Percentiles rank a stretch among this genome's conserved stretches.
Conservation (phyloP, 2,329 filamentous ascomycete species). For the Sphaceloma murrayae region DNA sequence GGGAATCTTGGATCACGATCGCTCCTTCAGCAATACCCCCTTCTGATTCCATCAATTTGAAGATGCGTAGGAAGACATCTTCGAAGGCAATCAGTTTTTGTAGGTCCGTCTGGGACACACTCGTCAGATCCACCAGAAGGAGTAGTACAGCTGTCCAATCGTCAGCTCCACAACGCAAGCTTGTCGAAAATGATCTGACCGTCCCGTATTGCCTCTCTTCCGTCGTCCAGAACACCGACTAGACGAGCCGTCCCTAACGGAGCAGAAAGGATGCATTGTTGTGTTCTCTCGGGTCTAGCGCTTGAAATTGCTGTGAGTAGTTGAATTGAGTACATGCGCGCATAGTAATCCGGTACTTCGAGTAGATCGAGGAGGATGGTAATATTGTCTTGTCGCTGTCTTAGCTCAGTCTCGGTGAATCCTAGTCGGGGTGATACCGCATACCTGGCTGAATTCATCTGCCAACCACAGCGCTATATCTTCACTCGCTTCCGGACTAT, state of each 20-base stretch:
- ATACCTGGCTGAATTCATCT: slow-evolving; percentile 89
- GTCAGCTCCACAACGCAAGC: too few species aligned
- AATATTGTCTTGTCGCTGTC: slow-evolving; percentile 85
- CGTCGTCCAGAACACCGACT: slow-evolving; percentile 74
- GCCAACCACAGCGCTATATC: slow-evolving; percentile 94
- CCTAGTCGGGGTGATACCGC: slow-evolving; percentile 20
- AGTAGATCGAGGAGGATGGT: slow-evolving; percentile 81
- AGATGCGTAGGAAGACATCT: slow-evolving; percentile 81
- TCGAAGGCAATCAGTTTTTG: slow-evolving; percentile 95
- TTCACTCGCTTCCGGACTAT: slow-evolving; percentile 77
- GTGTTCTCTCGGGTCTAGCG: slow-evolving; percentile 79
- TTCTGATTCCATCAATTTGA: slow-evolving; percentile 70
- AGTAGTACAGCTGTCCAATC: slow-evolving; percentile 67
- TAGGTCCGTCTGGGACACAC: slow-evolving; percentile 70
- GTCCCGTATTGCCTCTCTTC: slow-evolving; percentile 76
- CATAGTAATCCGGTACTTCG: slow-evolving; percentile 60
- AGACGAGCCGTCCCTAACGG: slow-evolving; percentile 80
- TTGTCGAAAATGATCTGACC: too few species aligned
- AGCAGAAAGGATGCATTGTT: slow-evolving; percentile 86
- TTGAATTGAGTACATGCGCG: slow-evolving; percentile 81
- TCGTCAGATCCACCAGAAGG: slow-evolving; percentile 77
- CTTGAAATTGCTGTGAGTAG: slow-evolving; percentile 76
- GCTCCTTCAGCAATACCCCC: slow-evolving; percentile 75
- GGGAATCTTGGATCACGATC: slow-evolving; percentile 81
- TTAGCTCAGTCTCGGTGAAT: slow-evolving; percentile 40